Percentiles rank a stretch among this genome's conserved stretches.
phyloP scores from a whole-genome alignment of 129 eudicot genomes.

The Lactuca sativa region DNA sequence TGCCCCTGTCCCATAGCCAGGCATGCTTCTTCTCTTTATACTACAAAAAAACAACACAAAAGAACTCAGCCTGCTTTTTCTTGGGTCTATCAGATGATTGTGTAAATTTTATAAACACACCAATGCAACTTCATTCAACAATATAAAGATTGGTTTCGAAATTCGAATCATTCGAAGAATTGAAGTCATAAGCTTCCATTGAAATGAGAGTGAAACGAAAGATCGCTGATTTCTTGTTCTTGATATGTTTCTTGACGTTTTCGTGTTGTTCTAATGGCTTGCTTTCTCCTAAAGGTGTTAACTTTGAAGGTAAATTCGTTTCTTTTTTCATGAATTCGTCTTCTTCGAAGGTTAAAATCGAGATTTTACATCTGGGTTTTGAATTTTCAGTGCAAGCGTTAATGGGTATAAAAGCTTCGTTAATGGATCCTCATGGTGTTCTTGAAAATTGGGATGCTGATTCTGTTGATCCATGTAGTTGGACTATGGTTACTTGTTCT shows the following conservation, averaged over 20 bases:
- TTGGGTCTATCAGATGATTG: slow-evolving; percentile 43
- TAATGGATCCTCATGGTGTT: slow-evolving; percentile 85
- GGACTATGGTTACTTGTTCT: slow-evolving; percentile 95
- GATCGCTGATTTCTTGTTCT: slow-evolving; percentile 41
- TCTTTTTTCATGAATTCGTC: slow-evolving; percentile 18
- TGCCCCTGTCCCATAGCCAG: slow-evolving; percentile 71
- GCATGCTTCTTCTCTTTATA: slow-evolving; percentile 77
- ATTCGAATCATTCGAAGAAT: not conserved
- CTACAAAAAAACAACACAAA: slow-evolving; percentile 47
- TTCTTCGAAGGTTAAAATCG: slow-evolving; percentile 20
- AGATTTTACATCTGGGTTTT: slow-evolving; percentile 30
- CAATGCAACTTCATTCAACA: not conserved
- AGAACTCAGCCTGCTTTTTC: slow-evolving; percentile 44
- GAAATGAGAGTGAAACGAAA: slow-evolving; percentile 41
- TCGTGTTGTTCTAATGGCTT: slow-evolving; percentile 46
- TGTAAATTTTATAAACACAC: slow-evolving; percentile 20
- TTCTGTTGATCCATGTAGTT: slow-evolving; percentile 96
- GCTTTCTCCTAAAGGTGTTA: slow-evolving; percentile 95
- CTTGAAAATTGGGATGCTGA: slow-evolving; percentile 95
- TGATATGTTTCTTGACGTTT: slow-evolving; percentile 44
- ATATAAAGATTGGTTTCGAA: slow-evolving; percentile 1
- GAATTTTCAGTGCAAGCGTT: slow-evolving; percentile 75
- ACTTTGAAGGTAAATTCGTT: slow-evolving; percentile 80
- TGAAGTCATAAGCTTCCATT: slow-evolving; percentile 23
- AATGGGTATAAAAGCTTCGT: slow-evolving; percentile 72